Evolutionary conservation across 2,329 filamentous ascomycete species (phyloP).

Genomic region (Ceratocystis cubensis): DNA sequence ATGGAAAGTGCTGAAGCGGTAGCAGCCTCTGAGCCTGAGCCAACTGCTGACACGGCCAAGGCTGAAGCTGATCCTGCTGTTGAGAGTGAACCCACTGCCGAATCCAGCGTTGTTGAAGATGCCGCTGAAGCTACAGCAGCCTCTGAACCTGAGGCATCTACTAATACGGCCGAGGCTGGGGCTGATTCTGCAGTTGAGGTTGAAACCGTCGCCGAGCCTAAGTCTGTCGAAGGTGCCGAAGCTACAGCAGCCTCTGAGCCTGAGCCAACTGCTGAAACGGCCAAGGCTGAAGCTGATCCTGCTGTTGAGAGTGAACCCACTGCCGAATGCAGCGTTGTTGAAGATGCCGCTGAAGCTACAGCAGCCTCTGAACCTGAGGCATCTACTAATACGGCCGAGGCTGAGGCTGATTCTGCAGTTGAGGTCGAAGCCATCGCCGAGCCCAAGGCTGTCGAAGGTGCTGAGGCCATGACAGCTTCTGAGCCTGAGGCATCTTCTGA

Average conservation of each 20-base stretch:
- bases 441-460: no score
- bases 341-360: background rate
- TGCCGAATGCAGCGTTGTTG: background rate
- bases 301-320: no score
- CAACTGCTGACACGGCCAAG: background rate
- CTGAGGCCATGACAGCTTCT: background rate
- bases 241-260: no score
- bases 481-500: background rate
- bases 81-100: background rate
- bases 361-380: fast-evolving
- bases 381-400: background rate
- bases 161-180: background rate
- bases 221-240: no score
- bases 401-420: background rate
- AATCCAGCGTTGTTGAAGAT: background rate
- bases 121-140: background rate
- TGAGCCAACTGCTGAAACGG: no score
- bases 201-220: no score
- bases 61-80: background rate
- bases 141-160: background rate
- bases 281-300: no score
- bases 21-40: background rate
- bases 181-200: background rate
- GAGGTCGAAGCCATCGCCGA: background rate
- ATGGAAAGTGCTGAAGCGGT: no score